phyloP scores from a whole-genome alignment of 2,329 filamentous ascomycete species.

The Myotisia sp. region DNA sequence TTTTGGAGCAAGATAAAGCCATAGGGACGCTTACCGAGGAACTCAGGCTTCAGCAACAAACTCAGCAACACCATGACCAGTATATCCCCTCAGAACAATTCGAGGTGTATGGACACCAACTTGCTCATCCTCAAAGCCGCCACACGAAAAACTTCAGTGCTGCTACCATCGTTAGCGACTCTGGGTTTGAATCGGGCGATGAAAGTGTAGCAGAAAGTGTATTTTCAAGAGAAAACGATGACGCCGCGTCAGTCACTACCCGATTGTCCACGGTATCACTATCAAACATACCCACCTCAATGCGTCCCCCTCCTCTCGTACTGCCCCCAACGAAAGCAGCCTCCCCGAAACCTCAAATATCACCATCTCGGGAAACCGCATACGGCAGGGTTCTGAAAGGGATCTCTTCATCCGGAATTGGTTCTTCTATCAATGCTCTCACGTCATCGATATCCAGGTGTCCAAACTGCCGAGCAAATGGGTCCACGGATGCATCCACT shows the following conservation, averaged over 20 bases:
- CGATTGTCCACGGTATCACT: conserved; percentile 23
- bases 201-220: conserved; percentile 38
- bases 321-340: conserved; percentile 18
- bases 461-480: conserved; percentile 28
- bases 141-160: conserved; percentile 19
- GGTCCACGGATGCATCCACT: conserved; percentile 38
- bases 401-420: conserved; percentile 22
- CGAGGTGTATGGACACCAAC: conserved; percentile 1
- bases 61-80: neutral
- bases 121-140: conserved; percentile 12
- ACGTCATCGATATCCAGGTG: conserved; percentile 21
- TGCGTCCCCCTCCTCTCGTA: conserved; percentile 7
- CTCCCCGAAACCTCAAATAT: conserved; percentile 11
- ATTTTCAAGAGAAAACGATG: conserved; percentile 29
- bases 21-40: conserved; percentile 39
- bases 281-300: conserved; percentile 15
- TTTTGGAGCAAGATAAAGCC: conserved; percentile 41
- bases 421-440: conserved; percentile 19
- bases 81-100: conserved; percentile 1
- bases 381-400: conserved; percentile 34
- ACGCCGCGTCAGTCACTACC: conserved; percentile 21
- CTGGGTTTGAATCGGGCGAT: conserved; percentile 45
- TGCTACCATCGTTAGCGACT: conserved; percentile 36
- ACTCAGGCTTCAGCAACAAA: conserved; percentile 20
- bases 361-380: conserved; percentile 18